Evolutionary conservation across 768 basidiomycete genomes (phyloP).

Genomic region (Boletus vermiculosoides): DNA sequence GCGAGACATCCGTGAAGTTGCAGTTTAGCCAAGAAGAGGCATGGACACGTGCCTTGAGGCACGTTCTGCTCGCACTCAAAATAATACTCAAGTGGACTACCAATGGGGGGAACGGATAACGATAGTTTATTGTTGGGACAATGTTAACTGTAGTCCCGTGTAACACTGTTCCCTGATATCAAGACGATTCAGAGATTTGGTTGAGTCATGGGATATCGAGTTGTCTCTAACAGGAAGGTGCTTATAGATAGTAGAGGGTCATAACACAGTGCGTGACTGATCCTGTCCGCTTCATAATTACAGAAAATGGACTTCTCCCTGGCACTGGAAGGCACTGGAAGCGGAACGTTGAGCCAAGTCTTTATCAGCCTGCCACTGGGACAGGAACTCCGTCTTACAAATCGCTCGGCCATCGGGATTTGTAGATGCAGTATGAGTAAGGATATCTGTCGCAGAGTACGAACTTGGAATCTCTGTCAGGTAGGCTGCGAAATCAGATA

Average conservation of each 20-base stretch:
- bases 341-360: background rate
- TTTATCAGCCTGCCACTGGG: background rate
- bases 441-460: constrained; percentile 2
- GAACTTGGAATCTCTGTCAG: background rate
- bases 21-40: constrained; percentile 94
- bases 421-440: constrained; percentile 12
- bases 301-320: background rate
- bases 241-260: background rate
- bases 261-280: background rate
- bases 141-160: background rate
- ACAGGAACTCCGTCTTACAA: constrained; percentile 17
- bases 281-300: background rate
- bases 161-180: background rate
- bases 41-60: constrained; percentile 92
- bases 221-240: background rate
- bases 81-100: constrained; percentile 87
- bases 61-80: constrained; percentile 87
- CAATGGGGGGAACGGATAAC: constrained; percentile 58
- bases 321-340: background rate
- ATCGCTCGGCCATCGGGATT: constrained; percentile 1
- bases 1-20: constrained; percentile 89
- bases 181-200: background rate
- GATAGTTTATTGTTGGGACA: background rate
- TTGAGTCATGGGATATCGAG: background rate
- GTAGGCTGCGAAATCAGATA: constrained; percentile 3